Evolutionary conservation across 441 rosid species (phyloP), one percentile per base, ranked within the genome.

Genomic region (Populus hybrid): DNA sequence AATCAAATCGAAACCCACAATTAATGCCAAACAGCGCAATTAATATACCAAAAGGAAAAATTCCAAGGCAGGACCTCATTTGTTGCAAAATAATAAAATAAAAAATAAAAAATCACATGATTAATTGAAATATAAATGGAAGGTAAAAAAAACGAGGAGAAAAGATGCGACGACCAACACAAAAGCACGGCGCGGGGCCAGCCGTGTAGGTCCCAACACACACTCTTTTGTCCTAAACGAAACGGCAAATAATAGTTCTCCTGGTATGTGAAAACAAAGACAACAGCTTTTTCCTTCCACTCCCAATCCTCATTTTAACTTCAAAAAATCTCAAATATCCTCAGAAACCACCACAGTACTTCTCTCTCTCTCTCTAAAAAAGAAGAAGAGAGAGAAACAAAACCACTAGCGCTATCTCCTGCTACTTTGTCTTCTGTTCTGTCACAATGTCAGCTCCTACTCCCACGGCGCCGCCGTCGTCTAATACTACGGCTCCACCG

Each of bases 391-490:
- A n/a, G 8, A 77, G 50, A n/a, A 42, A 24, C 8, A 23, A 30
- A 61, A 8, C 40, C 46, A 8, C 16, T 1, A 18, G 50, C 71
- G 53, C n/a, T 19, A 46, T 24, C n/a, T 4, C 14, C 61, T 59
- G 10, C 3, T 28, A 14, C 9, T 14, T 23, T 21, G 38, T 24
- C 19, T 6, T 23, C 71, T 19, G 72, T 57, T 32, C 32, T 34
- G 19, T 68, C 5, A 46, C 79, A 82, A 82, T 76, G 87, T 35
- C 88, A 63, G 85, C 94, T 86, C 88, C 97, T 7, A 75, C 50
- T 23, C 91, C 68, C 14, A 69, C 84, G 16, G 61, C 94, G 19
- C 84, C 93, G 5, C 81, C 91, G 19, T 84, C 91, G 19, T 84
- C 95, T 7, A 57, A 78, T 67, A 0, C 86, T 12, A 63, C 84